These are phyloP conservation scores for Cornus kousa DNA, from an alignment of 148 eudicot genomes.

Conservation along the genomic window DNA sequence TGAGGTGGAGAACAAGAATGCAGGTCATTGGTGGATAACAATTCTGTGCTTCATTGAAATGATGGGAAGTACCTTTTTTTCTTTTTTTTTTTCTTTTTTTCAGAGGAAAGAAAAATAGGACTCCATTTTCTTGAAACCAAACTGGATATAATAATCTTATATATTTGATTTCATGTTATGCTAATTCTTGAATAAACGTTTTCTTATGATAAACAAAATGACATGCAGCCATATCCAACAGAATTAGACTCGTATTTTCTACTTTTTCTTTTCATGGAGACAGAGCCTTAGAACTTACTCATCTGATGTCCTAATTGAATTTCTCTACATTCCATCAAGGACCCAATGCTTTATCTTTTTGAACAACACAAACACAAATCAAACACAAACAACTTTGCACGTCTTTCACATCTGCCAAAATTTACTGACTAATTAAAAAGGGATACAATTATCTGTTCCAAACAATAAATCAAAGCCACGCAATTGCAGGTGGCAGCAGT, in stretches of 20 bases:
- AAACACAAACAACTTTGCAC: neutral
- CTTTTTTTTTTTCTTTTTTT: too few relatives aligned
- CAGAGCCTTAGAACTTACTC: neutral
- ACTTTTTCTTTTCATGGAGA: neutral
- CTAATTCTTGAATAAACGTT: neutral
- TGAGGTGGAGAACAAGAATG: neutral
- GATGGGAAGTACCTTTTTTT: neutral
- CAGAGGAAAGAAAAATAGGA: neutral
- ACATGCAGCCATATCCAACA: neutral
- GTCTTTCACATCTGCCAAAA: neutral
- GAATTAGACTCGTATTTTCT: neutral
- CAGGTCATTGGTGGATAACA: neutral
- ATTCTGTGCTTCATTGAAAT: neutral
- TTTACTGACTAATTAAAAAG: too few relatives aligned
- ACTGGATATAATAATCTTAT: neutral
- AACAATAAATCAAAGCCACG: neutral
- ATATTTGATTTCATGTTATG: neutral
- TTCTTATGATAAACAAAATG: neutral
- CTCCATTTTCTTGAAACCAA: neutral
- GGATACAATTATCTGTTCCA: neutral
- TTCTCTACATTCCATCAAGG: neutral
- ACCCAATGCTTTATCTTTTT: neutral
- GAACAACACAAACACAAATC: neutral
- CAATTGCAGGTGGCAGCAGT: too few relatives aligned
- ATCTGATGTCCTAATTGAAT: neutral